Evolutionary conservation across 306 rosid genomes (phyloP).

Genomic region (Vicia sativa): DNA sequence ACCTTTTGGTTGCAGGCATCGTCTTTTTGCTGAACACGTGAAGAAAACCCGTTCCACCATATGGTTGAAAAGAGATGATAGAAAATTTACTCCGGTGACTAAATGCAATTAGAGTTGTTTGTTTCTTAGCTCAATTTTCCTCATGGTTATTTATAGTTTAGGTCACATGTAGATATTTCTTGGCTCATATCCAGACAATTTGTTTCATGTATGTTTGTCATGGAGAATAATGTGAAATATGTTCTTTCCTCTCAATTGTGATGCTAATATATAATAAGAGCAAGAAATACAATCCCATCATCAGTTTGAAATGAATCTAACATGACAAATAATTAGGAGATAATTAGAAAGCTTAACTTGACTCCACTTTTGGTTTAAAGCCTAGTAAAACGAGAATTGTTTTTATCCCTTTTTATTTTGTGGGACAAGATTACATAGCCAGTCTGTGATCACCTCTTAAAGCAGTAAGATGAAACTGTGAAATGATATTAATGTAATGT

Average conservation of each 20-base stretch:
- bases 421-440: too few relatives aligned
- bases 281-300: constrained; percentile 6
- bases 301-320: too few relatives aligned
- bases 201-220: constrained; percentile 18
- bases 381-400: too few relatives aligned
- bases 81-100: constrained; percentile 60
- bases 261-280: constrained; percentile 21
- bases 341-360: too few relatives aligned
- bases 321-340: too few relatives aligned
- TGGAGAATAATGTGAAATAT: constrained; percentile 12
- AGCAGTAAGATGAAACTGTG: too few relatives aligned
- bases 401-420: too few relatives aligned
- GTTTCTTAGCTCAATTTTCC: not conserved
- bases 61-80: constrained; percentile 81
- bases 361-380: too few relatives aligned
- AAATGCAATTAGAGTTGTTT: constrained; percentile 39
- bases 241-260: constrained; percentile 9
- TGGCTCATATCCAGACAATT: not conserved
- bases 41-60: constrained; percentile 85
- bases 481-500: too few relatives aligned
- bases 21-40: constrained; percentile 67
- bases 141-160: constrained; percentile 27
- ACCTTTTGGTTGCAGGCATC: constrained; percentile 59
- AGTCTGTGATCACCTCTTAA: too few relatives aligned
- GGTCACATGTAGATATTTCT: constrained; percentile 32